Conservation (phyloP, 345 rosid species). For the Populus davidiana region DNA sequence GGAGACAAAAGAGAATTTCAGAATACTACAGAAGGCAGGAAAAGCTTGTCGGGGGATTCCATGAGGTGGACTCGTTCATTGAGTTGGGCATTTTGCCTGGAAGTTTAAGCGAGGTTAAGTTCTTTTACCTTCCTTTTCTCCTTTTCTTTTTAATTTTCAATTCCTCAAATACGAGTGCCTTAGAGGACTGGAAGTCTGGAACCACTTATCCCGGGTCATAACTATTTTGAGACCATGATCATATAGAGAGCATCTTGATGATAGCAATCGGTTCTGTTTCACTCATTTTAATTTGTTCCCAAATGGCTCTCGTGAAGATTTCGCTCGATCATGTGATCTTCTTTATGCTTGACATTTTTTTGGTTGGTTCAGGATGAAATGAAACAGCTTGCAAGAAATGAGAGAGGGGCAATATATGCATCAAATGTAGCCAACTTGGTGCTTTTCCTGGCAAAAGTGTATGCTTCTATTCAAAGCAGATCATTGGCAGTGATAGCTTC, state of each 20-base stretch:
- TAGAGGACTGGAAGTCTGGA: background rate
- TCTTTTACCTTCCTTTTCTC: no score
- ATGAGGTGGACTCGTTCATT: conserved; percentile 42
- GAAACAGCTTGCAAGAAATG: conserved; percentile 28
- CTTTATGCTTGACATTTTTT: background rate
- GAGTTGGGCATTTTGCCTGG: conserved; percentile 47
- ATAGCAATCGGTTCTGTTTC: background rate
- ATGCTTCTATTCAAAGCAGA: conserved; percentile 27
- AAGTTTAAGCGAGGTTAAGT: conserved; percentile 31
- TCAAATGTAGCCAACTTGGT: conserved; percentile 48
- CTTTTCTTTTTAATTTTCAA: no score
- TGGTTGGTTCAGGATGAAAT: conserved; percentile 24
- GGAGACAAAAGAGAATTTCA: conserved; percentile 28
- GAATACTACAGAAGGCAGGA: conserved; percentile 48
- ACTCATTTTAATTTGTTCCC: background rate
- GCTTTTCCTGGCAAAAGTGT: conserved; percentile 41
- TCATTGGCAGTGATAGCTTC: conserved; percentile 49
- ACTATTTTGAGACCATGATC: background rate
- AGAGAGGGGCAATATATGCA: conserved; percentile 32
- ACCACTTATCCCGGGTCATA: background rate
- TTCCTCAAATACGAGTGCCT: background rate
- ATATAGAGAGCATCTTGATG: no score
- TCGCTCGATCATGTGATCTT: background rate
- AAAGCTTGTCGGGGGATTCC: conserved; percentile 40
- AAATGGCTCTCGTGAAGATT: background rate